Evolutionary conservation across 1,284 basidiomycete genomes (phyloP).

Genomic region (Leucoagaricus sp.): DNA sequence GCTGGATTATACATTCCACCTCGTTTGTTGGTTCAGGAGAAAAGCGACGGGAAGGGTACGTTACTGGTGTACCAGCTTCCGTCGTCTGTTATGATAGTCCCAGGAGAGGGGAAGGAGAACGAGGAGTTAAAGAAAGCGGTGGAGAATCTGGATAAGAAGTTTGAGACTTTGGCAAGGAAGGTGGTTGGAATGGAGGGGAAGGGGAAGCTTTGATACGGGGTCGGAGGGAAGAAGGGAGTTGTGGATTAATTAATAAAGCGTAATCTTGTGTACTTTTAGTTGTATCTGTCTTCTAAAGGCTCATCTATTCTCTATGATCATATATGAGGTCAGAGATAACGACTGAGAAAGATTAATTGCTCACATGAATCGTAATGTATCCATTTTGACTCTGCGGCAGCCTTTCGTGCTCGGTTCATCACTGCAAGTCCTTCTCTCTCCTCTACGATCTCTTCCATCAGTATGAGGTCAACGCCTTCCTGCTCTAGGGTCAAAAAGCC

Average conservation of each 20-base stretch:
- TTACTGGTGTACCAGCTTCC: constrained; percentile 50
- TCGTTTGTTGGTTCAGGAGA: constrained; percentile 47
- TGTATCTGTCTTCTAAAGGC: neutral
- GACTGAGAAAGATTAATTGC: neutral
- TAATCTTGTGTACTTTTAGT: constrained; percentile 1
- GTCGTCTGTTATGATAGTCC: constrained; percentile 21
- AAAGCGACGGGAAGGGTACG: constrained; percentile 39
- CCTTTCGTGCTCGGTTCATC: constrained; percentile 98
- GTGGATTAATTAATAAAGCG: neutral
- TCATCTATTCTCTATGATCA: neutral
- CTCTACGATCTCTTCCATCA: constrained; percentile 87
- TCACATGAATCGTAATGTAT: constrained; percentile 27
- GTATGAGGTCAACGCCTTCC: constrained; percentile 78
- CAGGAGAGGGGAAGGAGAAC: constrained; percentile 21
- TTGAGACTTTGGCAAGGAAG: constrained; percentile 42
- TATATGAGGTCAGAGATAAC: neutral
- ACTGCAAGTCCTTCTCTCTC: constrained; percentile 88
- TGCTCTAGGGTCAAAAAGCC: constrained; percentile 84
- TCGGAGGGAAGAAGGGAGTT: neutral
- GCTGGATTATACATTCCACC: constrained; percentile 49
- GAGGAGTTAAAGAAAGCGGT: constrained; percentile 36
- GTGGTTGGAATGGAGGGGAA: constrained; percentile 22
- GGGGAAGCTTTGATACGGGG: neutral
- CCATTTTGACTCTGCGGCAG: constrained; percentile 70
- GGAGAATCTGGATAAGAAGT: constrained; percentile 42